Base-by-base conservation (phyloP, 2,329 filamentous ascomycete genomes). In the Verticillium longisporum region DNA sequence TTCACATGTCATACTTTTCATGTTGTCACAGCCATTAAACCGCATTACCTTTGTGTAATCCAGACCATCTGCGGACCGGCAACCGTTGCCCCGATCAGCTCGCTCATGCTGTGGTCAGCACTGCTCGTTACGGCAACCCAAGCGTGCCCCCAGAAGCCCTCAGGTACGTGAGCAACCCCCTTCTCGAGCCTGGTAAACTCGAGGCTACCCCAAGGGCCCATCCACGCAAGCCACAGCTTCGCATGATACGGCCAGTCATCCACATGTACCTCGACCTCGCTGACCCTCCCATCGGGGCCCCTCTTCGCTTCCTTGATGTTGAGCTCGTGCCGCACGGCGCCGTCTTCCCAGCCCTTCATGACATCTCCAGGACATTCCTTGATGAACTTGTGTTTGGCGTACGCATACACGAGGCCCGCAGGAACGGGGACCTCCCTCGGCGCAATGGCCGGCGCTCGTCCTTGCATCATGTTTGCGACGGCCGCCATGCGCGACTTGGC, bases 381-480 rank as follows among this genome's bases (percentile, higher is more conserved):
- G 6, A 73, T 70, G 63, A 70, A 76, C 57, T 70, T 65, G 56
- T 62, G 60, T 36, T 61, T 63, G 31, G 72, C 67, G 62, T 72
- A 75, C 6, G 70, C 71, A 63, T 69, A 72, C 1, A 70, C 74
- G 31, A 77, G 66, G 34, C 57, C 55, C 7, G 65, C 66, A 1
- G 74, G 73, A 3, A 76, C 62, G 6, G 69, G 58, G 1, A 68
- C 70, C 65, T 76, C 75, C 13, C 74, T 68, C 0, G 71, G 70
- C 21, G 73, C 67, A 1, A 71, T 65, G 1, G 71, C 66, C 0
- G 72, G 71, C 2, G 70, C 64, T 61, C 71, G 73, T 60, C 68
- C 68, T 65, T 75, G 73, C 73, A 77, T 77, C 68, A 77, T 68
- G 66, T 76, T 75, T 54, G 75, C 60, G 31, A 76, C 68, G 57